These are phyloP conservation scores for Kwoniella heveanensis DNA, from an alignment of 768 basidiomycete species.

Conservation along the genomic window DNA sequence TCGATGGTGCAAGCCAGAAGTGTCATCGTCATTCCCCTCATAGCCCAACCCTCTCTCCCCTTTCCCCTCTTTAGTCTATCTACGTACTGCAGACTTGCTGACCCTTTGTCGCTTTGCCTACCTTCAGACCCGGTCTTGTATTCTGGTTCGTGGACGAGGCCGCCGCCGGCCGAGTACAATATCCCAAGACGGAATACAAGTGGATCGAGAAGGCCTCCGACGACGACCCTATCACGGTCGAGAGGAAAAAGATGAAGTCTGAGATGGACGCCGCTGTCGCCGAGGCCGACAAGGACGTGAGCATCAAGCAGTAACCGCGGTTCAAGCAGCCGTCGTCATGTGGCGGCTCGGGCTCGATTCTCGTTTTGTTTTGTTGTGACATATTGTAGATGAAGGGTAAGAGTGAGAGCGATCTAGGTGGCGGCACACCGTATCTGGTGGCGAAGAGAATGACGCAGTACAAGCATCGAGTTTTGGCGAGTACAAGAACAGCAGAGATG, in stretches of 20 bases:
- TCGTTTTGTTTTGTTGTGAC: too few species aligned
- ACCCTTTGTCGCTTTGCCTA: neutral
- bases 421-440: too few species aligned
- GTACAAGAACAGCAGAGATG: too few species aligned
- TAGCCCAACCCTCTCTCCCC: too few species aligned
- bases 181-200: conserved; percentile 46
- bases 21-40: too few species aligned
- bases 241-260: conserved; percentile 46
- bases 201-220: conserved; percentile 42
- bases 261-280: conserved; percentile 51
- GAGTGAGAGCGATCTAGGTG: too few species aligned
- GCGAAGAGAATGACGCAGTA: too few species aligned
- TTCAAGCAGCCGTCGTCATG: too few species aligned
- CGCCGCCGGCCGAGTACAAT: conserved; percentile 61
- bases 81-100: neutral
- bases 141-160: conserved; percentile 95
- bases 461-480: neutral
- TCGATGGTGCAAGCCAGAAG: too few species aligned
- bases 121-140: conserved; percentile 71
- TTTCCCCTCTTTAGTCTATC: neutral
- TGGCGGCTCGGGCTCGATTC: too few species aligned
- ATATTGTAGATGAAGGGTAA: too few species aligned
- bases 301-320: neutral
- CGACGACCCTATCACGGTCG: conserved; percentile 40
- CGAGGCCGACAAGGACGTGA: conserved; percentile 16